These are phyloP conservation scores for Emmonsiellopsis sp. DNA, from an alignment of 2,329 filamentous ascomycete species.

Conservation along the genomic window DNA sequence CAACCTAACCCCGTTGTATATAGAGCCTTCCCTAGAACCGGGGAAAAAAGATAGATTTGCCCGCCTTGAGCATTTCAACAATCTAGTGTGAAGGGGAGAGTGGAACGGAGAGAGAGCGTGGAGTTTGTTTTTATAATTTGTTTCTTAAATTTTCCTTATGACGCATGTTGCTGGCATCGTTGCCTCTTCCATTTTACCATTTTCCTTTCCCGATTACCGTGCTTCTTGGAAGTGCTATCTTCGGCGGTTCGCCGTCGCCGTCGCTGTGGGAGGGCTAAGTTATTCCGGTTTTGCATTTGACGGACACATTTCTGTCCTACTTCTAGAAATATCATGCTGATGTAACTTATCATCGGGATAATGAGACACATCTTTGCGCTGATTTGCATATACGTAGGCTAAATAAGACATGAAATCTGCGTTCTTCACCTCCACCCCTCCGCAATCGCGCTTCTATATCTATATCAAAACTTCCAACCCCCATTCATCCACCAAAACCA, in stretches of 20 bases:
- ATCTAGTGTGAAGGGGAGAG: not conserved
- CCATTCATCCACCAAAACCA: not conserved
- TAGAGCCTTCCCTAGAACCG: constrained; percentile 16
- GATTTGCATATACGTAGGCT: not conserved
- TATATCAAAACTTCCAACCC: not conserved
- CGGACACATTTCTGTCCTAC: not conserved
- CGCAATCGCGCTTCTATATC: not conserved
- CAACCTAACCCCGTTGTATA: constrained; percentile 26
- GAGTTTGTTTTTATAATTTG: not conserved
- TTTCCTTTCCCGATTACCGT: not conserved
- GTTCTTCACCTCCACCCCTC: not conserved
- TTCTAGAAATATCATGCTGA: not conserved
- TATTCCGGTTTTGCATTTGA: not conserved
- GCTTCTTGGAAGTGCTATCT: not conserved
- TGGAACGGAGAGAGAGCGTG: not conserved
- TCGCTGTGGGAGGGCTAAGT: not conserved
- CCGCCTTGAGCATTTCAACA: not conserved
- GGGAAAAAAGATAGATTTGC: not conserved
- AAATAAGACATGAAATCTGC: not conserved
- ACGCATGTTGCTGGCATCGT: not conserved
- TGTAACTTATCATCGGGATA: not conserved
- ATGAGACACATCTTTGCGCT: not conserved
- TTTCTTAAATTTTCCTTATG: not conserved
- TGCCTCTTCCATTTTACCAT: not conserved
- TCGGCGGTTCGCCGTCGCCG: not conserved